Evolutionary conservation across 2,329 filamentous ascomycete species (phyloP).

Genomic region (Colletotrichum sp.): DNA sequence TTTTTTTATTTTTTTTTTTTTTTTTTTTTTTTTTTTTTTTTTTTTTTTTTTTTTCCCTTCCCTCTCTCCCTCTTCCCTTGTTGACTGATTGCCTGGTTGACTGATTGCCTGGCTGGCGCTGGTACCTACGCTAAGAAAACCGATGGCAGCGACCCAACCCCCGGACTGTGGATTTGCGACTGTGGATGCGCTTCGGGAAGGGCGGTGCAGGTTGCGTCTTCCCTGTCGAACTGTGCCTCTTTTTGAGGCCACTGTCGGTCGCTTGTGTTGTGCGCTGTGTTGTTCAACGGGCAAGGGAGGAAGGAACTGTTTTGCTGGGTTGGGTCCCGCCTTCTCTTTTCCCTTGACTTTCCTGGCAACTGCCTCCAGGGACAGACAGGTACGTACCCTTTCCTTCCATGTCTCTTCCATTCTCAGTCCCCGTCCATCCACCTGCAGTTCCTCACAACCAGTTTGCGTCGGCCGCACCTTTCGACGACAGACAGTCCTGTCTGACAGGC

Average conservation of each 20-base stretch:
- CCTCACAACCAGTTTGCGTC: neutral
- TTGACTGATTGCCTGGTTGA: neutral
- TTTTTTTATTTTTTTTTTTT: too few species aligned
- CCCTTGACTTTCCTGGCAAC: neutral
- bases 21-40: too few species aligned
- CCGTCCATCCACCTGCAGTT: neutral
- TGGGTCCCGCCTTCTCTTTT: neutral
- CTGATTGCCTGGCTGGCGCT: neutral
- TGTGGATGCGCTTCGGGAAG: neutral
- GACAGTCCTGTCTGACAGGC: neutral
- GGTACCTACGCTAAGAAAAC: neutral
- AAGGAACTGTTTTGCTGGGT: neutral
- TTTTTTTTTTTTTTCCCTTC: too few species aligned
- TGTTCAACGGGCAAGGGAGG: neutral
- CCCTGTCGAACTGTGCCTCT: neutral
- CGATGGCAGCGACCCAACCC: neutral
- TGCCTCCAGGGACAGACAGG: neutral
- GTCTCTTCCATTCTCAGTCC: neutral
- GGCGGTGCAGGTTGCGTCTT: conserved; percentile 8
- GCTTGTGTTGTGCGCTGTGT: neutral
- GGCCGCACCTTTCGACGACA: neutral
- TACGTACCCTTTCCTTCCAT: neutral
- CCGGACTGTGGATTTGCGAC: neutral
- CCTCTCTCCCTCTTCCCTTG: neutral
- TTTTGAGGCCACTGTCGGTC: neutral